phyloP scores from a whole-genome alignment of 2,329 filamentous ascomycete genomes.

The Xylaria sp. region DNA sequence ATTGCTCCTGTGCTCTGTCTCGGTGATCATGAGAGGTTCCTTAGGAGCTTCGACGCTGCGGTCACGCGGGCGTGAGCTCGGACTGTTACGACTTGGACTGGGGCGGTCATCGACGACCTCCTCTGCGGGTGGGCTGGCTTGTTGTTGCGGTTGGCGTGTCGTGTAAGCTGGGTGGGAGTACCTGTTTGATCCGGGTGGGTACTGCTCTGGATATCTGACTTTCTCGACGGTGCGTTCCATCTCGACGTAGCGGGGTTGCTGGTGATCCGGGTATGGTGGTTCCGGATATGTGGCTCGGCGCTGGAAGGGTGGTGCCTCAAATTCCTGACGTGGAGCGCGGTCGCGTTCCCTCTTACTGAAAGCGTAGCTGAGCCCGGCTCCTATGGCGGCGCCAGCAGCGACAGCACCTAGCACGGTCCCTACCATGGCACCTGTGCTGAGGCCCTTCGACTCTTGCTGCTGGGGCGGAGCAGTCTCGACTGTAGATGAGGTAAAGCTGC shows the following conservation, averaged over 20 bases:
- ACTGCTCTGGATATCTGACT: conserved; percentile 52
- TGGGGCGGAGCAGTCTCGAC: conserved; percentile 45
- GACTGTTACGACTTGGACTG: conserved; percentile 53
- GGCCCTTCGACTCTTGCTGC: conserved; percentile 36
- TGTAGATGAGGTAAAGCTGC: conserved; percentile 52
- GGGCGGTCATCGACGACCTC: conserved; percentile 54
- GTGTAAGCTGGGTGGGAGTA: conserved; percentile 52
- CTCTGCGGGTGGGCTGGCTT: conserved; percentile 48
- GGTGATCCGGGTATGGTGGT: conserved; percentile 47
- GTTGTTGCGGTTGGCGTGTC: conserved; percentile 53
- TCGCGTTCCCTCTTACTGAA: conserved; percentile 70
- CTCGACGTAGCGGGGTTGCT: conserved; percentile 52
- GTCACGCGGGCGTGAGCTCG: conserved; percentile 50
- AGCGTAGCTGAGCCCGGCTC: conserved; percentile 71
- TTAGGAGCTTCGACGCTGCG: conserved; percentile 54
- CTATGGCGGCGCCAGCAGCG: conserved; percentile 78
- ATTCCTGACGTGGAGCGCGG: conserved; percentile 54
- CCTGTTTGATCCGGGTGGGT: conserved; percentile 46
- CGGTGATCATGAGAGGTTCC: conserved; percentile 54
- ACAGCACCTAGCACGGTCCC: conserved; percentile 78
- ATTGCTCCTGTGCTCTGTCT: conserved; percentile 56
- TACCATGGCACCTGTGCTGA: conserved; percentile 68
- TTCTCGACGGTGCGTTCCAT: conserved; percentile 53
- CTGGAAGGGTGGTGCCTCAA: conserved; percentile 54
- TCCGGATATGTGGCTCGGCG: conserved; percentile 61